phyloP scores from a whole-genome alignment of 768 basidiomycete species.

The Phanerochaete carnosa region DNA sequence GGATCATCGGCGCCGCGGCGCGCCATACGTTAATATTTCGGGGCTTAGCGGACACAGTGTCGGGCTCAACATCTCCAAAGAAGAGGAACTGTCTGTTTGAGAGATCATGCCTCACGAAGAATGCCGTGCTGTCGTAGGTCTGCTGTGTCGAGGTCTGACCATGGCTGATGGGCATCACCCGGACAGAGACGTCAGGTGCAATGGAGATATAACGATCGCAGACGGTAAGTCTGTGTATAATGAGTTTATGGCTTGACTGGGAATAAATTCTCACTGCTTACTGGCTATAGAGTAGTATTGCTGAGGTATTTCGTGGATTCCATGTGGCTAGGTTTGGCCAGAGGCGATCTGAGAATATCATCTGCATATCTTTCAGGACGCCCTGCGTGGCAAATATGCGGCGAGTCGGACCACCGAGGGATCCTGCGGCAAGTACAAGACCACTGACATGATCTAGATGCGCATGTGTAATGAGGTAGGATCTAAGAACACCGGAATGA shows the following conservation, averaged over 20 bases:
- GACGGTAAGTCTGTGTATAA: slow-evolving; percentile 35
- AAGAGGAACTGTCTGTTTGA: slow-evolving; percentile 76
- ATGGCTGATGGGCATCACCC: slow-evolving; percentile 69
- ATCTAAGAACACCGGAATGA: slow-evolving; percentile 40
- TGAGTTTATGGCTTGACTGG: not conserved
- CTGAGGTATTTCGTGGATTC: slow-evolving; percentile 56
- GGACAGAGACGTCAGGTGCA: slow-evolving; percentile 55
- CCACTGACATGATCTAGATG: slow-evolving; percentile 90
- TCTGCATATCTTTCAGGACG: slow-evolving; percentile 66
- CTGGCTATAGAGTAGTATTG: slow-evolving; percentile 62
- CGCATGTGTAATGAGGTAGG: slow-evolving; percentile 83
- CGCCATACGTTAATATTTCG: slow-evolving; percentile 76
- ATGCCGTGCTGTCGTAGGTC: slow-evolving; percentile 76
- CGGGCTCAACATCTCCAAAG: slow-evolving; percentile 93
- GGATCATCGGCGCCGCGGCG: slow-evolving; percentile 74
- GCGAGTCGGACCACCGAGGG: slow-evolving; percentile 58
- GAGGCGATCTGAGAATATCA: slow-evolving; percentile 70
- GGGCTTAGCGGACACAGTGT: slow-evolving; percentile 60
- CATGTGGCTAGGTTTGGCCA: slow-evolving; percentile 87
- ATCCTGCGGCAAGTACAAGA: slow-evolving; percentile 81
- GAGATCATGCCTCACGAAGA: slow-evolving; percentile 73
- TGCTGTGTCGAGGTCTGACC: slow-evolving; percentile 51
- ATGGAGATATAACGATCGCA: slow-evolving; percentile 53
- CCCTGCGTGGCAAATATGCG: slow-evolving; percentile 58
- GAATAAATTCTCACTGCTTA: slow-evolving; percentile 33